Percentiles rank a stretch among this genome's conserved stretches.
phyloP scores from a whole-genome alignment of 345 rosid genomes.

The Hypericum perforatum region DNA sequence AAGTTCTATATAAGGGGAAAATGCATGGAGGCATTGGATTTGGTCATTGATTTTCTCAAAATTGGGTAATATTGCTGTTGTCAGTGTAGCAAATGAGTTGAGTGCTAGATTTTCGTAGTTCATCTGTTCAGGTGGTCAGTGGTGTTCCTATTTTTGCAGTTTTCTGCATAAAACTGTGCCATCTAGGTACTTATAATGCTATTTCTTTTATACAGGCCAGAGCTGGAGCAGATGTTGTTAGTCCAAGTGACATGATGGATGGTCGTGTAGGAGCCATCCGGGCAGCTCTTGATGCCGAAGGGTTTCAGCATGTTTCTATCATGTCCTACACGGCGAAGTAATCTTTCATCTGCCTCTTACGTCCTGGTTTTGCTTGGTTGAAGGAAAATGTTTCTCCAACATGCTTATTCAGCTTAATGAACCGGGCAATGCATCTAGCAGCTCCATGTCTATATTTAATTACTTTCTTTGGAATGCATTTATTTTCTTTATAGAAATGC shows the following conservation, averaged over 20 bases:
- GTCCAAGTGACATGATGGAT: conserved; percentile 99
- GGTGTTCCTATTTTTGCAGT: background rate
- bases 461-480: too few relatives aligned
- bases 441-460: too few relatives aligned
- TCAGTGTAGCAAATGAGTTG: background rate
- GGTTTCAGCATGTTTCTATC: conserved; percentile 84
- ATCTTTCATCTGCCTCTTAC: background rate
- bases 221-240: conserved; percentile 93
- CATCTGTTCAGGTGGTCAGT: too few relatives aligned
- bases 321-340: conserved; percentile 99
- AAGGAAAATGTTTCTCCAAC: background rate
- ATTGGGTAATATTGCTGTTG: background rate
- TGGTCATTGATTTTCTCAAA: too few relatives aligned
- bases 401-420: too few relatives aligned
- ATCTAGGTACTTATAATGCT: conserved; percentile 10
- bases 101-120: too few relatives aligned
- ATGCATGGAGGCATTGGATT: background rate
- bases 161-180: background rate
- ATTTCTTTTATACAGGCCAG: conserved; percentile 39
- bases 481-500: background rate
- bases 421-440: too few relatives aligned
- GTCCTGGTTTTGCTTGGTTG: background rate
- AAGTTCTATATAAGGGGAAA: too few relatives aligned
- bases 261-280: conserved; percentile 88
- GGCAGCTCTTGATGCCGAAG: conserved; percentile 85